phyloP scores from a whole-genome alignment of 768 basidiomycete genomes.

The Myochromella boudieri region DNA sequence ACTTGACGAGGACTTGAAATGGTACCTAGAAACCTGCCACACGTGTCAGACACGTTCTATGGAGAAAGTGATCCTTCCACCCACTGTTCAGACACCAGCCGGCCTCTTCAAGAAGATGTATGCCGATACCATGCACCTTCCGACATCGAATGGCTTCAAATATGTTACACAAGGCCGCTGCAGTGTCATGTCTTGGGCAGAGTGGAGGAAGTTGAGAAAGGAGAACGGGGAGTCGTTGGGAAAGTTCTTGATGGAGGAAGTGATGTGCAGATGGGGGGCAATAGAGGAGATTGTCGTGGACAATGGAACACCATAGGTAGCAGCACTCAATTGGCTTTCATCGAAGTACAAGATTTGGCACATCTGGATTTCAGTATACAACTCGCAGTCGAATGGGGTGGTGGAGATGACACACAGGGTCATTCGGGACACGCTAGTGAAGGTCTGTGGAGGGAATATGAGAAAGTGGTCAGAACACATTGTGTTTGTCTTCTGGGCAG shows the following conservation, averaged over 20 bases:
- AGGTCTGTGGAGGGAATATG: constrained; percentile 26
- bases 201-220: too few species aligned
- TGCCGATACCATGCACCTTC: too few species aligned
- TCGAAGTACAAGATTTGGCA: constrained; percentile 33
- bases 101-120: constrained; percentile 29
- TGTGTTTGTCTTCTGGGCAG: constrained; percentile 38
- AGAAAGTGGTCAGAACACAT: too few species aligned
- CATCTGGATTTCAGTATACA: constrained; percentile 41
- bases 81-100: too few species aligned
- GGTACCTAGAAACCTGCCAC: constrained; percentile 33
- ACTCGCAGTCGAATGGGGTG: constrained; percentile 38
- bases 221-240: constrained; percentile 23
- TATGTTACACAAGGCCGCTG: constrained; percentile 27
- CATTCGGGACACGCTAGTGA: constrained; percentile 26
- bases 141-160: constrained; percentile 19
- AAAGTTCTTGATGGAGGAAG: too few species aligned
- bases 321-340: constrained; percentile 17
- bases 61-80: too few species aligned
- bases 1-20: too few species aligned
- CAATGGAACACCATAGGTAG: constrained; percentile 31
- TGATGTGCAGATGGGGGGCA: too few species aligned
- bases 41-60: too few species aligned
- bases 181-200: constrained; percentile 21
- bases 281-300: too few species aligned
- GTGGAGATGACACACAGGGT: constrained; percentile 29